Base-by-base conservation (phyloP, 2,329 filamentous ascomycete genomes). In the Sclerotinia nivalis region DNA sequence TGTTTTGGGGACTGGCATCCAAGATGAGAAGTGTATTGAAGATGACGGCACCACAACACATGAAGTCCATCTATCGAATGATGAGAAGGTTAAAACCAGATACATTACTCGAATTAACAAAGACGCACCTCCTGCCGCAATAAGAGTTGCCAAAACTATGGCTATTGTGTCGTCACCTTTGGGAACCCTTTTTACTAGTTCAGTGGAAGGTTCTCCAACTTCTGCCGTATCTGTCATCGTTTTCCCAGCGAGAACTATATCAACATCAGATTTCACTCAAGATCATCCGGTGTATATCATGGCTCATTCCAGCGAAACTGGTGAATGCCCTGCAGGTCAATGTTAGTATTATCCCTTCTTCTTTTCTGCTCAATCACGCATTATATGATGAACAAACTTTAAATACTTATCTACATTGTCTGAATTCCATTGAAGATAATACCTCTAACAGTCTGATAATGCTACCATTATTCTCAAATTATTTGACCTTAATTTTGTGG, bases 371-470 rank as follows among this genome's bases (percentile, higher is more conserved):
- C 52, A 65, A 68, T 59, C 60, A 67, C 65, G 75, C 77, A 79
- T 85, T 86, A 85, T 79, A 91, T 93, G 95, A 97, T 98, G 94
- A 97, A 85, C 82, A 82, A 87, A 82, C 81, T 82, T 84, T 82
- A 86, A 96, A 96, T 93, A 94, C 94, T 98, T 98, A 98, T 97
- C 95, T 97, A 98, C 95, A 97, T 98, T 98, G 93, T 92, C 95
- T 94, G 95, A 97, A 91, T 83, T 83, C 81, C 86, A 86, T 91
- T 97, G 94, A 96, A 89, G 93, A 96, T 86, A 86, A 85, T 85
- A 87, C 87, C 88, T 93, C 91, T 95, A 90, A 95, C 89, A 93
- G 90, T 83, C 93, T 97, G 93, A 96, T 88, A 82, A 84, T 82
- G 84, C 75, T 47, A 34, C 31, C 72, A 76, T 69, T 72, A 74